A percentile compares a stretch with the other conserved stretches of the same genome.
These are phyloP conservation scores for Nothomitra cinnamomea DNA, from an alignment of 2,329 filamentous ascomycete genomes.

Conservation along the genomic window DNA sequence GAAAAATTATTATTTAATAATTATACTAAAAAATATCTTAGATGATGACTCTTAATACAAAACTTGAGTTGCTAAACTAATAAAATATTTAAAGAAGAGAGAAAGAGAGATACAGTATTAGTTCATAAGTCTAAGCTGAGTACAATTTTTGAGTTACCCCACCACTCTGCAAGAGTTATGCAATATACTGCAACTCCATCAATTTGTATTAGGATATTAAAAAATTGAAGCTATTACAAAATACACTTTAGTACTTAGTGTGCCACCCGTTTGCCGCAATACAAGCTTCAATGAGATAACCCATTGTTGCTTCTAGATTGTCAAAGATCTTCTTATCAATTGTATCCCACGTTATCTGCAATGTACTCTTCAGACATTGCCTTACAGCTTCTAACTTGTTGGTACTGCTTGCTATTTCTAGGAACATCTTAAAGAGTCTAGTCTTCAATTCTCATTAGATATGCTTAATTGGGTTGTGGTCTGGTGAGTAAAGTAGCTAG, in stretches of 20 bases:
- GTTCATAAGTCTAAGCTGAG: not conserved
- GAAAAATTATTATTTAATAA: too few species aligned
- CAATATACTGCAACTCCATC: not conserved
- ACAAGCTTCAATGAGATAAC: too few species aligned
- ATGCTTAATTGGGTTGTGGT: too few species aligned
- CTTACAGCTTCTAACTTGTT: not conserved
- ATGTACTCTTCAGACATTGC: not conserved
- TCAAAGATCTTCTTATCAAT: too few species aligned
- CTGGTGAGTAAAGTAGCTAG: not conserved
- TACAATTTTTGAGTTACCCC: not conserved
- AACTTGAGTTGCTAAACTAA: too few species aligned
- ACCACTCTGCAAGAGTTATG: not conserved
- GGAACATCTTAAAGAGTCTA: too few species aligned
- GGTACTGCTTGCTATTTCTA: not conserved
- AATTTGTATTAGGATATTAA: not conserved
- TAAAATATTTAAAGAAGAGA: too few species aligned
- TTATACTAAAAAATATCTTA: too few species aligned
- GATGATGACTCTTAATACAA: too few species aligned
- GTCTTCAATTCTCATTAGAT: not conserved
- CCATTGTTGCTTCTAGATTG: too few species aligned
- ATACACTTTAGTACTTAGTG: not conserved
- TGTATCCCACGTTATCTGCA: too few species aligned
- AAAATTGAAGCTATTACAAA: not conserved
- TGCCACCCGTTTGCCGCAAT: not conserved
- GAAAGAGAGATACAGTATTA: not conserved